Base-by-base conservation (phyloP, 805 yeast genomes). In the Sporopachydermia quercuum region DNA sequence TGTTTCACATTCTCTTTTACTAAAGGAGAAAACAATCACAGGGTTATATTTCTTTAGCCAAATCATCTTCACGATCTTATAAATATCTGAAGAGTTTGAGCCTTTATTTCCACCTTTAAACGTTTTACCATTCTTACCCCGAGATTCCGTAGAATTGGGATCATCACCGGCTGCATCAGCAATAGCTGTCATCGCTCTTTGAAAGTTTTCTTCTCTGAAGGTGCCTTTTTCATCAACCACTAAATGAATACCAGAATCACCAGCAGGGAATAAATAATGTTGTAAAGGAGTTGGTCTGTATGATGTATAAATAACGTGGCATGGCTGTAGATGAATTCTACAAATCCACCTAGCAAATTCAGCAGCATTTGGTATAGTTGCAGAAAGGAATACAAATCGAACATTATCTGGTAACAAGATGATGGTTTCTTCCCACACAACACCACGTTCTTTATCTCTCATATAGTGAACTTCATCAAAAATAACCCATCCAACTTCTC, bases 311-410 rank as follows among this genome's bases (percentile, higher is more conserved):
- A 91, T 98, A 58, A 91, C 94, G 60, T 91, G 97, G 56, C 99
- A 91, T 4, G 98, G 98, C 59, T 93, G 98, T 36, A 72, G 68
- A 56, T 91, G 99, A 41, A 80, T 87, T 53, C 84, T 81, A 57
- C 94, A 87, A 43, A 91, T 84, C 99, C 99, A 91, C 60, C 89
- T 95, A 6, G 97, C 96, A 65, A 89, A 89, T 56, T 89, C 96
- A 87, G 84, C 81, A 1, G 97, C 96, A 56, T 89, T 89, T 17
- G 98, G 98, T 49, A 89, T 89, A 1, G 98, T 89, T 38, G 97
- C 97, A 11, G 96, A 86, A 47, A 89, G 62, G 52, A 89, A 83
- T 3, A 89, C 96, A 53, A 87, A 85, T 48, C 82, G 89, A 14
- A 91, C 96, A 65, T 87, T 87, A 51, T 93, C 96, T 3, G 99